Percentiles rank a stretch among this genome's conserved stretches.
These are phyloP conservation scores for Eudorina sp. DNA, from an alignment of 139 green algal species.

Conservation along the genomic window DNA sequence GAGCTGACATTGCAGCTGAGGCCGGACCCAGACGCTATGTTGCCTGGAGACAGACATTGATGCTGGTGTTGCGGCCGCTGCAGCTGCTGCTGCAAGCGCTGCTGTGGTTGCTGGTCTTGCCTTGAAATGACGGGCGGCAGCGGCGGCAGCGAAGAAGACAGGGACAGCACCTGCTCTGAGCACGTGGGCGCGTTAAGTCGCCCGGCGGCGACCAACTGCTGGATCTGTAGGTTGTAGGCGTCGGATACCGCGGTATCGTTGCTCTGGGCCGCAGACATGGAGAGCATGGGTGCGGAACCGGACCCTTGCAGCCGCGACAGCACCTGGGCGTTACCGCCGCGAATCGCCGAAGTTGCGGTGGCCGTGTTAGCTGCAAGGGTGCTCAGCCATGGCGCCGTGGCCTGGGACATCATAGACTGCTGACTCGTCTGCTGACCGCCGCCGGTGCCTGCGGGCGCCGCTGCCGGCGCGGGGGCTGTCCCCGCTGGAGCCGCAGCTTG, in stretches of 20 bases:
- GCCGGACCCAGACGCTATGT: neutral
- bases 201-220: neutral
- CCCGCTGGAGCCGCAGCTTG: too few species aligned
- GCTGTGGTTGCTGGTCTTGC: too few species aligned
- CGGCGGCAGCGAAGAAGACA: neutral
- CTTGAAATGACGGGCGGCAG: conserved; percentile 3
- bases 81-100: neutral
- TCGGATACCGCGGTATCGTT: too few species aligned
- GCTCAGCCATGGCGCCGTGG: neutral
- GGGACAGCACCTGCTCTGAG: neutral
- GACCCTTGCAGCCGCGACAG: neutral
- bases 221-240: neutral
- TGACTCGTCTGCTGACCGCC: too few species aligned
- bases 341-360: neutral
- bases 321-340: neutral
- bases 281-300: neutral
- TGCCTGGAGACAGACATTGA: neutral
- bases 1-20: neutral
- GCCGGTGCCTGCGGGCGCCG: too few species aligned
- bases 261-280: too few species aligned
- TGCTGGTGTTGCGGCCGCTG: neutral
- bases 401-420: too few species aligned
- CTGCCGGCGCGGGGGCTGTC: too few species aligned
- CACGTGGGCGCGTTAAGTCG: neutral
- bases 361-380: neutral